These are phyloP conservation scores for Saturnispora ahearnii DNA, from an alignment of 805 yeast genomes.

Conservation along the genomic window DNA sequence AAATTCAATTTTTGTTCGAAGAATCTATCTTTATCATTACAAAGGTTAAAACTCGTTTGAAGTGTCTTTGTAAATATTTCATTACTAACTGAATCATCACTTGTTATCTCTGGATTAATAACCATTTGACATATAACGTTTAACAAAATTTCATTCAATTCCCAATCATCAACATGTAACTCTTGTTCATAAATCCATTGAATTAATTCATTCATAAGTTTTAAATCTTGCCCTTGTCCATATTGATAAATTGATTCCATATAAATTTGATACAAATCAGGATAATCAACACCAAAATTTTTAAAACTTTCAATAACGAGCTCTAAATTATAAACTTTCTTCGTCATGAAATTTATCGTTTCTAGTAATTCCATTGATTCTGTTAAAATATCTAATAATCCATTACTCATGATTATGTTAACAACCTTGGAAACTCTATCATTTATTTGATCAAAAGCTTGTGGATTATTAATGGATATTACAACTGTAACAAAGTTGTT, in stretches of 20 bases:
- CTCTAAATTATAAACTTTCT: conserved; percentile 27
- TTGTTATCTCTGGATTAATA: neutral
- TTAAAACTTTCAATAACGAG: conserved; percentile 37
- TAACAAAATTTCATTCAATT: conserved; percentile 18
- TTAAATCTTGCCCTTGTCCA: conserved; percentile 26
- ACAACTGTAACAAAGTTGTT: conserved; percentile 77
- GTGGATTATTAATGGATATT: conserved; percentile 68
- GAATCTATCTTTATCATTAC: conserved; percentile 12
- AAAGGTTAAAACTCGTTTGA: conserved; percentile 5
- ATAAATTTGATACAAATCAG: conserved; percentile 39
- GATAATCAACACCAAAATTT: conserved; percentile 43
- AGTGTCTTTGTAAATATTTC: conserved; percentile 6
- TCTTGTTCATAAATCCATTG: conserved; percentile 14
- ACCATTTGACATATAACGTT: conserved; percentile 12
- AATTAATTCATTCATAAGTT: conserved; percentile 18
- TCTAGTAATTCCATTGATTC: conserved; percentile 67
- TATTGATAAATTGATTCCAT: conserved; percentile 39
- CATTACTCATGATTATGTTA: conserved; percentile 53
- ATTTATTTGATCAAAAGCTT: conserved; percentile 39
- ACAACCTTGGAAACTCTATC: conserved; percentile 63
- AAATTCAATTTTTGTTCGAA: conserved; percentile 9
- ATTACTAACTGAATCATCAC: neutral
- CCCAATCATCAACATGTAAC: conserved; percentile 17
- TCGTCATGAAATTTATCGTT: conserved; percentile 57
- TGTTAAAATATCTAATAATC: conserved; percentile 62